Evolutionary conservation across 192 early-diverging fungal genomes (phyloP), one percentile per base, ranked within the genome.

Genomic region (Coemansia sp.): DNA sequence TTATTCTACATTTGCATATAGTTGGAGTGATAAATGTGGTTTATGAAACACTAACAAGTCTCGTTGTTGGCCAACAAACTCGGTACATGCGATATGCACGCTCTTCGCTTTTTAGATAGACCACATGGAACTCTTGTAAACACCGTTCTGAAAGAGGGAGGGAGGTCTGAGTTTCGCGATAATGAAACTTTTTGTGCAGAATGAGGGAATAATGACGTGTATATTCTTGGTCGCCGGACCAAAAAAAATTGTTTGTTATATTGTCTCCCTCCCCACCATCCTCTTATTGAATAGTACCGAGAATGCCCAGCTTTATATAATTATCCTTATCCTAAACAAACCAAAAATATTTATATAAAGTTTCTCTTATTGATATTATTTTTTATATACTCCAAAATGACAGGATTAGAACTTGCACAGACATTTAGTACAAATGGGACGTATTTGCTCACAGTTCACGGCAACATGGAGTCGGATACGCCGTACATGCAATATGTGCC

Each of bases 401-500:
- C 32, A 10, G 32, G 1, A 35, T 10, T 35, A 35, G 32, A 35
- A 7, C 32, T 35, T 9, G 32, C 32, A 35, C 32, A 45, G 16
- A 45, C 41, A 45, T 45, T 45, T n/a, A 45, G 41, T 45, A 45
- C 41, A 18, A 49, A 18, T 7, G 13, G 23, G 29, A 51, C 61
- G 37, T 74, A 62, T 51, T 64, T 63, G 27, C 19, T 68, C 8
- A 38, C 38, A 4, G 24, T 68, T 3, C 16, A 13, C 2, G 49
- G 60, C 0, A 39, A 59, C 51, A 14, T 23, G 1, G 65, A 64
- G 62, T 45, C 54, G 0, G 39, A 24, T 20, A 74, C 72, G 51
- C 62, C 72, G 24, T 74, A 56, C 50, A 41, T 71, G 53, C 68
- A 70, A 37, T 76, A 71, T 54, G 24, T 54, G 22, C 62, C 70